Percentiles rank a stretch among this genome's conserved stretches.
Conservation (phyloP, 441 rosid species). For the Eruca vesicaria region DNA sequence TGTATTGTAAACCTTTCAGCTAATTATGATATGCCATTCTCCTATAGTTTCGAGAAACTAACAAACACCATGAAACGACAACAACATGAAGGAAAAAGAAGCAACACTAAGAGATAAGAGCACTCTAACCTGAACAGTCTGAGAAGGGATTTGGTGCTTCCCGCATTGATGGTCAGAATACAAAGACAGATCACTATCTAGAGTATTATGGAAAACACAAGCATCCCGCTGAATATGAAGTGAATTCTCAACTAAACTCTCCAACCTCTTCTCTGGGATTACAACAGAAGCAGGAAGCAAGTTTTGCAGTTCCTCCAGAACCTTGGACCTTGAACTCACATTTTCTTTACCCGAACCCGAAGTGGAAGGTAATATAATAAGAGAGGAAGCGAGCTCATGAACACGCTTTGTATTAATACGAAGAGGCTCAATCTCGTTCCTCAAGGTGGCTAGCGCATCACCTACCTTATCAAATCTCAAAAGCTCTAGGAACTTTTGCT, state of each 20-base stretch:
- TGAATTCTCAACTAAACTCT: conserved; percentile 48
- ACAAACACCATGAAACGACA: neutral
- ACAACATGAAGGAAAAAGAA: neutral
- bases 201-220: conserved; percentile 47
- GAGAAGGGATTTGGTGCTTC: conserved; percentile 46
- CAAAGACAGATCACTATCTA: conserved; percentile 46
- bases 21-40: conserved; percentile 15
- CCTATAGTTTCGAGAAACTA: neutral
- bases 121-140: conserved; percentile 48
- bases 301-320: conserved; percentile 46
- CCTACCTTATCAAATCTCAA: conserved; percentile 35
- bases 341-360: conserved; percentile 33
- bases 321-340: conserved; percentile 41
- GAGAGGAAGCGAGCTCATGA: conserved; percentile 47
- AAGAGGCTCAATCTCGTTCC: conserved; percentile 56
- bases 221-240: conserved; percentile 50
- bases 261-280: conserved; percentile 52
- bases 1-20: conserved; percentile 1
- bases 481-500: conserved; percentile 55
- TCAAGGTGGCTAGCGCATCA: conserved; percentile 45
- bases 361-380: conserved; percentile 40
- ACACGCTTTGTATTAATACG: conserved; percentile 41
- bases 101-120: conserved; percentile 1
- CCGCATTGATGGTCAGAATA: conserved; percentile 49
- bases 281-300: conserved; percentile 51